Conservation (phyloP, 805 yeast genomes). For the Saturnispora gosingensis region DNA sequence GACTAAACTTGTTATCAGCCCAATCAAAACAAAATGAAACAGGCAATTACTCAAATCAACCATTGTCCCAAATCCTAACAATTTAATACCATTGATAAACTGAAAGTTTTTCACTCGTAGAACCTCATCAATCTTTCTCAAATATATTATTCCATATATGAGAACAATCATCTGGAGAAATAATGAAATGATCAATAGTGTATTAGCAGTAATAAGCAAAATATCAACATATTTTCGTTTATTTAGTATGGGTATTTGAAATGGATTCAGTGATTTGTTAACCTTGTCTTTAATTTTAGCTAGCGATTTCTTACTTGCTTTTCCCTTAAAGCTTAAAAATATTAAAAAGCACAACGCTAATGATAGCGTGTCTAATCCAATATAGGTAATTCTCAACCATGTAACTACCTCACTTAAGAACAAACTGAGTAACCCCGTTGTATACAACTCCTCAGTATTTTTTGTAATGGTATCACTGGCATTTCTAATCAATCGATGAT, state of each 20-base stretch:
- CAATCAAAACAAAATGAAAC: constrained; percentile 11
- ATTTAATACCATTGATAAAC: constrained; percentile 5
- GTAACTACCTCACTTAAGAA: not conserved
- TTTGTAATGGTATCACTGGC: not conserved
- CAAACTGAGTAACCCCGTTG: constrained; percentile 4
- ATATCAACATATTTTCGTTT: not conserved
- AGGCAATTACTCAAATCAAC: constrained; percentile 13
- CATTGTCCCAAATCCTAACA: constrained; percentile 13
- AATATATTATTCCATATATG: constrained; percentile 3
- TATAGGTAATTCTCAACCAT: constrained; percentile 1
- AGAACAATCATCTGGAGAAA: not conserved
- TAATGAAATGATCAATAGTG: not conserved
- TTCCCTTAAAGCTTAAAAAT: constrained; percentile 3
- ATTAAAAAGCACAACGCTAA: constrained; percentile 1
- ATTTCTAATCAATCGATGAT: constrained; percentile 24
- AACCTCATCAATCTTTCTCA: constrained; percentile 4
- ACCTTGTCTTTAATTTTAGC: not conserved
- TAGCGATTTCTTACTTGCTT: not conserved
- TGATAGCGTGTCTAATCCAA: not conserved
- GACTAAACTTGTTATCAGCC: constrained; percentile 3
- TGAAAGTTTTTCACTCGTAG: constrained; percentile 10
- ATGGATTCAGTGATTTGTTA: not conserved
- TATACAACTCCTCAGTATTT: not conserved
- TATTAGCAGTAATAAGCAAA: not conserved
- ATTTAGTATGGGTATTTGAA: not conserved